Evolutionary conservation across 352 stramenopile species (phyloP), one percentile per base, ranked within the genome.

Genomic region (Globisporangium recalcitrans): DNA sequence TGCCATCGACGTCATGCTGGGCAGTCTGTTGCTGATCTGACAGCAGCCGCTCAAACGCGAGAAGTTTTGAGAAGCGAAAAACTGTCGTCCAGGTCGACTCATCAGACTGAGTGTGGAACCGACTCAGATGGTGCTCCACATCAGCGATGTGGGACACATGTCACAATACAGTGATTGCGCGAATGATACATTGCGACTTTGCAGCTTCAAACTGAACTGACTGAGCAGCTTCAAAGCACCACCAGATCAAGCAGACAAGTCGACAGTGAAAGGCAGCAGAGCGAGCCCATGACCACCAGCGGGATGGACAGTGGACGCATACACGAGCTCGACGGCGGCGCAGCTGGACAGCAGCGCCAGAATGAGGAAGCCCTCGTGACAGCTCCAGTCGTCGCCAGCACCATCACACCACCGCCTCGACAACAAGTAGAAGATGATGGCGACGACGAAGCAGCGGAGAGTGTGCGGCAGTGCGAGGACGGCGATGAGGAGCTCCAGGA

Each of bases 401-500:
- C 16, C 24, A 1, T 16, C n/a, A 31, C 38, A 22, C n/a, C n/a
- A n/a, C n/a, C n/a, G n/a, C n/a, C 10, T 21, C n/a, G 29, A 27
- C n/a, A 51, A 11, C 24, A 13, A 2, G 19, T 21, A 26, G 21
- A 59, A 21, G 48, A 56, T 4, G 22, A n/a, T 36, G n/a, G 16
- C 29, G 22, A 26, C 29, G 2, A 57, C 14, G 40, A 52, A 26
- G 47, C 32, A n/a, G 24, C 61, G 8, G 61, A 67, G 52, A 47
- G 22, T 21, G 27, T 67, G 19, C 42, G 44, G 13, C n/a, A 36
- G 13, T 58, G 54, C 22, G 51, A 54, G 21, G 36, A 60, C 14
- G 22, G 22, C 40, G 40, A 48, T 21, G 60, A 65, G 29, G 38
- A 58, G 40, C 27, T 60, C 60, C 31, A 44, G 4, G n/a, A n/a